Evolutionary conservation across 768 basidiomycete species (phyloP).

Genomic region (Gloeophyllum trabeum): DNA sequence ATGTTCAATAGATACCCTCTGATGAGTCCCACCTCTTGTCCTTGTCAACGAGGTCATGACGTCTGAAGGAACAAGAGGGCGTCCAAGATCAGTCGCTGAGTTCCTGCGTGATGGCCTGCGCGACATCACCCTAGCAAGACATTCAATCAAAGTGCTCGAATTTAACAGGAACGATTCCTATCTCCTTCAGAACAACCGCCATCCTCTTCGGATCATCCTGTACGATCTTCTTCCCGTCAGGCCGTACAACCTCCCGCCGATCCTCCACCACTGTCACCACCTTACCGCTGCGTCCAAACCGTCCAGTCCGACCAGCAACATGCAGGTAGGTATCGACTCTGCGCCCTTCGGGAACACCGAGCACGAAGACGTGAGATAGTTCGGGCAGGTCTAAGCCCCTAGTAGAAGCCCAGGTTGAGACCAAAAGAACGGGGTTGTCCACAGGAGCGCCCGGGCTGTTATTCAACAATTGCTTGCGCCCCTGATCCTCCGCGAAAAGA

Average conservation of each 20-base stretch:
- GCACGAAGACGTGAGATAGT: constrained; percentile 65
- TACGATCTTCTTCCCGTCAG: constrained; percentile 15
- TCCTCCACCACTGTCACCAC: constrained; percentile 51
- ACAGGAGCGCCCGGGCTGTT: constrained; percentile 19
- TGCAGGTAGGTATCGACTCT: constrained; percentile 56
- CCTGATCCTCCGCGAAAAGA: constrained; percentile 30
- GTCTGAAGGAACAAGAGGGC: too few species aligned
- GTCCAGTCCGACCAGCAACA: constrained; percentile 64
- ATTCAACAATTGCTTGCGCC: constrained; percentile 29
- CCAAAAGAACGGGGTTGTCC: constrained; percentile 51
- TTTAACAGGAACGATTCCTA: constrained; percentile 32
- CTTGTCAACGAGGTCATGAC: too few species aligned
- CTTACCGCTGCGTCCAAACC: constrained; percentile 55
- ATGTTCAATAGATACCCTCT: too few species aligned
- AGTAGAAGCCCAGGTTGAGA: constrained; percentile 57
- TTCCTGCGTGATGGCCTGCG: neutral
- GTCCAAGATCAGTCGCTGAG: too few species aligned
- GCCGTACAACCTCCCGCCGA: constrained; percentile 16
- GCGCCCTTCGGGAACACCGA: constrained; percentile 45
- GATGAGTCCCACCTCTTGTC: too few species aligned
- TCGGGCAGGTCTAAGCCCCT: constrained; percentile 66
- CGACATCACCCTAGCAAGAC: neutral
- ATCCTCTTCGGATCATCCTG: constrained; percentile 28
- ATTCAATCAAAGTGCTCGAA: constrained; percentile 43
- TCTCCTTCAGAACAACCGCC: constrained; percentile 28